phyloP scores from a whole-genome alignment of 2,329 filamentous ascomycete species.

The Fulvia fulva region DNA sequence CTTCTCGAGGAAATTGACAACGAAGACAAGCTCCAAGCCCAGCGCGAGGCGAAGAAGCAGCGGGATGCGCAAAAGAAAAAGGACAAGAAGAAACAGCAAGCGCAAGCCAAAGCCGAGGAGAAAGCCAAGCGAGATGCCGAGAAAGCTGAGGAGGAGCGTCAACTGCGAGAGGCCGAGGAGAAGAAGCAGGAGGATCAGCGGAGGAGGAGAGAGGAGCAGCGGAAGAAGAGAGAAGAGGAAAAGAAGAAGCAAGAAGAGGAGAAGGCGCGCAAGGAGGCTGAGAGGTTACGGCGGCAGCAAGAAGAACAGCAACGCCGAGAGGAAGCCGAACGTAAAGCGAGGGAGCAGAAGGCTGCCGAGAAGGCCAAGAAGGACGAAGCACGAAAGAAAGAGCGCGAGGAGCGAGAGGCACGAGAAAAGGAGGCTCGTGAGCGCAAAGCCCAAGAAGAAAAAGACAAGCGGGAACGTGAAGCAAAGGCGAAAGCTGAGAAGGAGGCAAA shows the following conservation, averaged over 20 bases:
- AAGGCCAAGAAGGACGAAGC: slow-evolving; percentile 68
- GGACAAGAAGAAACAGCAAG: slow-evolving; percentile 86
- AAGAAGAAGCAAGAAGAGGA: slow-evolving; percentile 90
- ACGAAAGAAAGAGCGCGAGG: slow-evolving; percentile 74
- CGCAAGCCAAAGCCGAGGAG: slow-evolving; percentile 84
- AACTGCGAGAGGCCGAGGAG: slow-evolving; percentile 69
- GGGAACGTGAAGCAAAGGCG: slow-evolving; percentile 57
- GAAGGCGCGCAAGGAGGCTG: slow-evolving; percentile 75
- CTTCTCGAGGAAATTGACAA: slow-evolving; percentile 88
- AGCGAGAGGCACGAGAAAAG: slow-evolving; percentile 61
- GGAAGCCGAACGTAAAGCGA: slow-evolving; percentile 78
- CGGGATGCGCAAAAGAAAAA: slow-evolving; percentile 94
- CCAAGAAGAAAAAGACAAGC: slow-evolving; percentile 54
- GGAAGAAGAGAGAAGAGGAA: slow-evolving; percentile 85
- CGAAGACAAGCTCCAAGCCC: slow-evolving; percentile 69
- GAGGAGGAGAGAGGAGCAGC: slow-evolving; percentile 80
- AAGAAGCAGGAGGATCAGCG: slow-evolving; percentile 76
- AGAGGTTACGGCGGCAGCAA: slow-evolving; percentile 71
- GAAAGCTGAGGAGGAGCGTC: slow-evolving; percentile 80
- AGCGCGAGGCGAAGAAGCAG: slow-evolving; percentile 87
- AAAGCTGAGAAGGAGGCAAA: slow-evolving; percentile 41
- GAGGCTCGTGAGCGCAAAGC: slow-evolving; percentile 67
- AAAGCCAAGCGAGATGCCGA: slow-evolving; percentile 83
- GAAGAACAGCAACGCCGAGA: slow-evolving; percentile 84
- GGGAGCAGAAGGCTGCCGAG: slow-evolving; percentile 73